phyloP scores from a whole-genome alignment of 345 rosid genomes.

The Syzygium aqueum region DNA sequence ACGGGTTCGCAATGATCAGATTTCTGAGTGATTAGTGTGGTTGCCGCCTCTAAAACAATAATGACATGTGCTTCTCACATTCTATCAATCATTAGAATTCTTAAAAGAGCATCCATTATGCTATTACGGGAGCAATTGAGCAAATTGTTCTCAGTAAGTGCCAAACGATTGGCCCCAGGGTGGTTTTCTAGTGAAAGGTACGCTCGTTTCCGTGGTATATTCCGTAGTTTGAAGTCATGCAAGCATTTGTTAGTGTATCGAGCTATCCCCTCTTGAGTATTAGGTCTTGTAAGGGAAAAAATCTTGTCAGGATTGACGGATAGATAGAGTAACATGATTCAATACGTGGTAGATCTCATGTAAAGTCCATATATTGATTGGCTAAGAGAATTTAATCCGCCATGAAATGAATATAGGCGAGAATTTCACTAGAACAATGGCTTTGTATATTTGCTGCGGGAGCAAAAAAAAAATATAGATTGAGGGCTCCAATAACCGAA shows the following conservation, averaged over 20 bases:
- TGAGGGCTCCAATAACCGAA: not conserved
- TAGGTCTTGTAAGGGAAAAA: not conserved
- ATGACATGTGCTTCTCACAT: not conserved
- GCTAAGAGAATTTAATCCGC: not conserved
- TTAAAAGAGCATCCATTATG: not conserved
- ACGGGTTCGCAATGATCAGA: not conserved
- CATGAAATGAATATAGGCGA: not conserved
- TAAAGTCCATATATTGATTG: not conserved
- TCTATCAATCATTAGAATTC: not conserved
- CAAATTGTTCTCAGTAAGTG: not conserved
- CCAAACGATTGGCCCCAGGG: not conserved
- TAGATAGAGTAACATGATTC: not conserved
- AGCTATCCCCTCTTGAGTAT: not conserved
- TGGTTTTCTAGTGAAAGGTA: not conserved
- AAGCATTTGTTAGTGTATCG: not conserved
- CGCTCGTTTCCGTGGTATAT: not conserved
- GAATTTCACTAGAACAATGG: not conserved
- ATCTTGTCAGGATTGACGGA: not conserved
- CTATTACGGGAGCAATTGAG: not conserved
- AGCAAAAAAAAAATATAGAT: not conserved
- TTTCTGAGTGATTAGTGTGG: not conserved
- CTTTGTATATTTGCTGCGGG: fast-evolving
- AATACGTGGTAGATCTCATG: not conserved
- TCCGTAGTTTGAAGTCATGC: not conserved
- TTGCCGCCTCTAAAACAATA: not conserved